Conservation (phyloP, 805 yeast species). For the Metschnikowia drakensbergensis region DNA sequence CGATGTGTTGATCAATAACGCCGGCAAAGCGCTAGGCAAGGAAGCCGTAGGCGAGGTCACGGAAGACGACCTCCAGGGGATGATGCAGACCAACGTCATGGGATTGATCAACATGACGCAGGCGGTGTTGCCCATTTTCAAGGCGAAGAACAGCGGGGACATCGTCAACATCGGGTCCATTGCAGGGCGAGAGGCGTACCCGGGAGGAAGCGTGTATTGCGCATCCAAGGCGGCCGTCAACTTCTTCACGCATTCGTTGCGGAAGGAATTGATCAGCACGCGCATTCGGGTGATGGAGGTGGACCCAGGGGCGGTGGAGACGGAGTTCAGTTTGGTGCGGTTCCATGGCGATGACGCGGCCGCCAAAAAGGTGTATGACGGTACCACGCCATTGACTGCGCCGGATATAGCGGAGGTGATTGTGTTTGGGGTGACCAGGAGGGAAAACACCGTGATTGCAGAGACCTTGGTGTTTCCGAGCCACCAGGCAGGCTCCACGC, state of each 20-base stretch:
- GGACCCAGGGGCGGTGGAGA: conserved; percentile 40
- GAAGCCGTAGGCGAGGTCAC: conserved; percentile 29
- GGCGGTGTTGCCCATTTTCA: conserved; percentile 35
- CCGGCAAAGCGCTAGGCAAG: conserved; percentile 39
- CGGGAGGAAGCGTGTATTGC: conserved; percentile 39
- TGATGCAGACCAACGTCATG: conserved; percentile 37
- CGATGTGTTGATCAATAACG: conserved; percentile 37
- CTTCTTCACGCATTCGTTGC: conserved; percentile 31
- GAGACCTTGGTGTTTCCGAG: conserved; percentile 37
- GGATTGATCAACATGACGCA: conserved; percentile 38
- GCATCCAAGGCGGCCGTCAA: conserved; percentile 38
- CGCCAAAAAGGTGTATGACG: conserved; percentile 34
- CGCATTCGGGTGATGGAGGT: conserved; percentile 37
- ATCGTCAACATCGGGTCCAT: conserved; percentile 37
- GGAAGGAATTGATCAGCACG: conserved; percentile 36
- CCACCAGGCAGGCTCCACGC: conserved; percentile 34
- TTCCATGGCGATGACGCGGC: conserved; percentile 29
- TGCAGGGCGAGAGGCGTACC: conserved; percentile 38
- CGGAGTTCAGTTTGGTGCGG: conserved; percentile 37
- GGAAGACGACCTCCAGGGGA: conserved; percentile 30
- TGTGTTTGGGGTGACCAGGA: conserved; percentile 35
- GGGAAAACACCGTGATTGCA: conserved; percentile 35
- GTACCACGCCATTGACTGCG: conserved; percentile 32
- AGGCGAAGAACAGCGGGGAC: conserved; percentile 34
- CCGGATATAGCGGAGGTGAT: conserved; percentile 38